Evolutionary conservation across 768 basidiomycete species (phyloP).

Genomic region (Tephrocybe sp.): DNA sequence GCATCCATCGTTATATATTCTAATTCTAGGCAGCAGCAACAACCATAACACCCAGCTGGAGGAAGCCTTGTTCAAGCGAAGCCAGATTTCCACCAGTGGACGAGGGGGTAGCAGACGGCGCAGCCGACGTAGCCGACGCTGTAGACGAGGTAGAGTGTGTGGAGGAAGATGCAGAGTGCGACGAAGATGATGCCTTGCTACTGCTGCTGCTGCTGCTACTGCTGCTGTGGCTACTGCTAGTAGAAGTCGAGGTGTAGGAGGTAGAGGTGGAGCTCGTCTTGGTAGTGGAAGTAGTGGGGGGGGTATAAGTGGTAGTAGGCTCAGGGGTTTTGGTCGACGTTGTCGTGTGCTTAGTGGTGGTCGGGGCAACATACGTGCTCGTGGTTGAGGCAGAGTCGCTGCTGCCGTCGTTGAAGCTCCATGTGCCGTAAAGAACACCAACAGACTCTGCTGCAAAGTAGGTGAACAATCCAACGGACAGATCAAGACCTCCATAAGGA

Average conservation of each 20-base stretch:
- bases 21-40: conserved; percentile 8
- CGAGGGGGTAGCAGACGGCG: conserved; percentile 2
- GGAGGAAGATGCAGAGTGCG: background rate
- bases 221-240: conserved; percentile 7
- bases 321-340: conserved; percentile 19
- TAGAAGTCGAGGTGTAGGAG: background rate
- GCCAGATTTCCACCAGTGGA: background rate
- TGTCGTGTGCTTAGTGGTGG: conserved; percentile 15
- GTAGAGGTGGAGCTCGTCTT: conserved; percentile 1
- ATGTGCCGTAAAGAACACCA: conserved; percentile 52
- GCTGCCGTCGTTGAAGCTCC: conserved; percentile 37
- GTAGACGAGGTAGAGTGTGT: background rate
- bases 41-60: conserved; percentile 11
- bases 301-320: conserved; percentile 9
- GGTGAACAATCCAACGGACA: conserved; percentile 56
- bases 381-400: too few species aligned
- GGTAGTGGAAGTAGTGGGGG: conserved; percentile 7
- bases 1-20: conserved; percentile 5
- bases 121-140: conserved; percentile 6
- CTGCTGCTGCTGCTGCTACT: conserved; percentile 8
- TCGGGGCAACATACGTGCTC: conserved; percentile 18
- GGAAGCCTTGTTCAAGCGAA: conserved; percentile 8
- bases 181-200: background rate
- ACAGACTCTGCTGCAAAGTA: conserved; percentile 42
- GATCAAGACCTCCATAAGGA: conserved; percentile 59